Base-by-base conservation (phyloP, 495 filamentous ascomycete genomes). In the Trichoderma parareesei region DNA sequence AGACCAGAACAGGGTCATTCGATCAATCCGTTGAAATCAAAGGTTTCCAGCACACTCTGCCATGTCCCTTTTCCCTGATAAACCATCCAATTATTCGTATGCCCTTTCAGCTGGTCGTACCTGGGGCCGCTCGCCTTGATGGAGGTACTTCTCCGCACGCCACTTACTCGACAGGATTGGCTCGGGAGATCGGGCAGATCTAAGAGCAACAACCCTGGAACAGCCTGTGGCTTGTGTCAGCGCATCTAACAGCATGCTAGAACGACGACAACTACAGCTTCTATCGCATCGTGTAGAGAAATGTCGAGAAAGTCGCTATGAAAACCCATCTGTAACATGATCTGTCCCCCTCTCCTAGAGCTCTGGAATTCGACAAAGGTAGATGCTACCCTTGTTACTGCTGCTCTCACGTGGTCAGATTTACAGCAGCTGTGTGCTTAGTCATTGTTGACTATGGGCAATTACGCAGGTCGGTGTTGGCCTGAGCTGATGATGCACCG, bases 401-500 rank as follows among this genome's bases (percentile, higher is more conserved):
- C 33, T 57, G 27, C 7, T n/a, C 53, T 57, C 53, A 57, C 53
- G 53, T 57, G 53, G 9, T 37, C 27, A 14, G 27, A 27, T 16
- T 48, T 27, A 35, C 53, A 57, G 53, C 53, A 37, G 7, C 7
- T 6, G 53, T 0, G 2, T 57, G 53, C 53, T 57, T 57, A 57
- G 53, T 57, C 53, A 57, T 57, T 57, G 53, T 57, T 57, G 35
- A 57, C 53, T 57, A 11, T 35, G 53, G 44, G 44, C 44, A 27
- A 48, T 57, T 57, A 57, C 53, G 53, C 16, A 20, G 37, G 53
- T 41, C 43, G 48, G 10, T 38, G 53, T 16, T 57, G 53, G 53
- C 53, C 53, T 57, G 37, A 57, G 37, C 7, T 57, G 53, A 57
- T 57, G 53, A 57, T 57, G 53, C 53, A 57, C 53, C 37, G 53